phyloP scores from a whole-genome alignment of 78 protist species.

The Monocercomonoides exilis region DNA sequence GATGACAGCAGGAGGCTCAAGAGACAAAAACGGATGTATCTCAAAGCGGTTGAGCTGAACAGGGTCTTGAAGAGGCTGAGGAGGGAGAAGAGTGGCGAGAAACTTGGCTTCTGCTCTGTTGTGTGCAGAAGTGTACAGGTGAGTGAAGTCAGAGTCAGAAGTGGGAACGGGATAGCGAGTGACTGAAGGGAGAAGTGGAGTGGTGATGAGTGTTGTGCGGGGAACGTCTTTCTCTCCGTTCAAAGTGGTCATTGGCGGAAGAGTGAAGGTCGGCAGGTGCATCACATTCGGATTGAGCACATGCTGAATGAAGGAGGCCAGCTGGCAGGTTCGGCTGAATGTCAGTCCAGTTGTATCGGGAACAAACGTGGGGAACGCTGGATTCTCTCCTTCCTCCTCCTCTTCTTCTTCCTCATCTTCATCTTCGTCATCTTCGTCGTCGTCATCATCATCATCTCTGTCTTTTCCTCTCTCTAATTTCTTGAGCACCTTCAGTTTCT shows the following conservation, averaged over 20 bases:
- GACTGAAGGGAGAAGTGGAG: no score
- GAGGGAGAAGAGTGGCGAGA: no score
- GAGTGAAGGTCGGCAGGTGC: background rate
- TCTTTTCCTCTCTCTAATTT: no score
- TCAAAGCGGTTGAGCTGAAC: background rate
- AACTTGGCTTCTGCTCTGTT: no score
- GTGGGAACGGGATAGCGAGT: background rate
- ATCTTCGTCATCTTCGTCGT: no score
- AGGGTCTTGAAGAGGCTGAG: no score
- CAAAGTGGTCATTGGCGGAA: no score
- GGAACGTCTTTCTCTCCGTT: no score
- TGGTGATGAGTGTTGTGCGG: background rate
- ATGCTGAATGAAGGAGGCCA: background rate
- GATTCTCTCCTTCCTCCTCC: background rate
- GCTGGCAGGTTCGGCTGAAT: background rate
- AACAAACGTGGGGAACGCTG: background rate
- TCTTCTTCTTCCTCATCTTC: background rate
- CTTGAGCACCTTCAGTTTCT: no score
- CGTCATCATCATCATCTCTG: no score
- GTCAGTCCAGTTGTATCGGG: background rate
- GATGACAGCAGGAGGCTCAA: background rate
- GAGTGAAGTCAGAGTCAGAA: background rate
- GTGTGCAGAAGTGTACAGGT: no score
- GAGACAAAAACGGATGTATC: no score
- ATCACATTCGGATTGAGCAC: background rate